These are phyloP conservation scores for Sporothrix schenckii DNA, from an alignment of 2,329 filamentous ascomycete genomes.

Conservation along the genomic window DNA sequence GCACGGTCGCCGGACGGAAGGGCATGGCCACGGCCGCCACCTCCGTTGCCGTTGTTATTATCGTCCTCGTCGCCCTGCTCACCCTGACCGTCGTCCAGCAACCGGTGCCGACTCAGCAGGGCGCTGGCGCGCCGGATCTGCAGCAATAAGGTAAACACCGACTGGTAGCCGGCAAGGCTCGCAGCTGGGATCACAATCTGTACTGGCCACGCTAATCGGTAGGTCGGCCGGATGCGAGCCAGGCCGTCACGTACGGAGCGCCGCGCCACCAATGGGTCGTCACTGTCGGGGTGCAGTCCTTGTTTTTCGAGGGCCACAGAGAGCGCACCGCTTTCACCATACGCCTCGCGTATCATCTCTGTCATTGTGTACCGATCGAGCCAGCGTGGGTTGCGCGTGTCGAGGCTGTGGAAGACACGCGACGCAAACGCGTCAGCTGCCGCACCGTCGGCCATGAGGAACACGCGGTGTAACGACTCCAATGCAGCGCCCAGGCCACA, in stretches of 20 bases:
- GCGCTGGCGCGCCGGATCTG: slow-evolving; percentile 74
- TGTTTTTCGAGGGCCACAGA: slow-evolving; percentile 21
- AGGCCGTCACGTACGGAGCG: slow-evolving; percentile 65
- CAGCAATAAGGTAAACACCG: slow-evolving; percentile 73
- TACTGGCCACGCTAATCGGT: slow-evolving; percentile 67
- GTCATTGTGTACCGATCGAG: slow-evolving; percentile 80
- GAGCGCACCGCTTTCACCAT: slow-evolving; percentile 50
- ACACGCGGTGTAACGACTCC: slow-evolving; percentile 69
- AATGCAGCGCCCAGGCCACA: slow-evolving; percentile 70
- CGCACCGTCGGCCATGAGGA: slow-evolving; percentile 74
- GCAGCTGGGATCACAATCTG: slow-evolving; percentile 72
- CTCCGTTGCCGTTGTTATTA: slow-evolving; percentile 36
- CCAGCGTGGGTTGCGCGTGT: slow-evolving; percentile 65
- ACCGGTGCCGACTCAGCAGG: slow-evolving; percentile 61
- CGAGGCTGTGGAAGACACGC: slow-evolving; percentile 74
- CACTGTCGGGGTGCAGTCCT: slow-evolving; percentile 29
- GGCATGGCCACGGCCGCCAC: background rate
- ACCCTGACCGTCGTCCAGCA: slow-evolving; percentile 44
- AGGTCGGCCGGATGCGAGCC: slow-evolving; percentile 65
- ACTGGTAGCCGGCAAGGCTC: slow-evolving; percentile 68
- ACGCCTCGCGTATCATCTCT: slow-evolving; percentile 73
- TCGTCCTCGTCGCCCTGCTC: slow-evolving; percentile 33
- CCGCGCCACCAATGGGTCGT: slow-evolving; percentile 51
- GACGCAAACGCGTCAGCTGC: slow-evolving; percentile 66
- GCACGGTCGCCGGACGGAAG: slow-evolving; percentile 46